Conservation (phyloP, 1,284 basidiomycete species). For the Sanghuangporus baumii region DNA sequence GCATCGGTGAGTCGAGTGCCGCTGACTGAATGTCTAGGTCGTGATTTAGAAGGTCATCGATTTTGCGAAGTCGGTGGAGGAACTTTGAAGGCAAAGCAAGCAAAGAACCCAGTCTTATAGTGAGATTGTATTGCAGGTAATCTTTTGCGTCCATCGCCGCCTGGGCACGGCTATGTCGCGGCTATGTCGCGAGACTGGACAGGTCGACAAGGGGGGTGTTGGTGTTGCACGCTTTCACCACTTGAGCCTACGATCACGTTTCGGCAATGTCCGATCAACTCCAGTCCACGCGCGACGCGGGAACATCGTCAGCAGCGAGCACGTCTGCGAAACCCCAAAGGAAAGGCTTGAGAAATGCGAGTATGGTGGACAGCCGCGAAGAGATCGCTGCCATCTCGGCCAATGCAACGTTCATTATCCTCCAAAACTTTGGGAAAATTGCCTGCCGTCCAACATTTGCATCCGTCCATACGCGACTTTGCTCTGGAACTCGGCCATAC, state of each 20-base stretch:
- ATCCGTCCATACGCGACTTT: conserved; percentile 11
- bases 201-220: background rate
- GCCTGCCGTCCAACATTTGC: conserved; percentile 7
- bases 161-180: background rate
- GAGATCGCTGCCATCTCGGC: conserved; percentile 7
- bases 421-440: conserved; percentile 7
- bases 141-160: conserved; percentile 12
- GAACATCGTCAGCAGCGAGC: background rate
- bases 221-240: background rate
- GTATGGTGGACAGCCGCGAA: conserved; percentile 7
- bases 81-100: conserved; percentile 20
- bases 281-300: background rate
- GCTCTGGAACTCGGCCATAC: conserved; percentile 13
- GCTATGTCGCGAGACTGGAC: background rate
- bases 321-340: background rate
- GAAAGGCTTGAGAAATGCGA: background rate
- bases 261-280: background rate
- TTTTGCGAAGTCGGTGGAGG: conserved; percentile 19
- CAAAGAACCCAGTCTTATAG: conserved; percentile 18
- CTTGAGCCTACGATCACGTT: background rate
- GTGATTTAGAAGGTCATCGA: conserved; percentile 18
- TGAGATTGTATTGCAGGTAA: conserved; percentile 15
- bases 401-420: conserved; percentile 14
- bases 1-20: background rate
- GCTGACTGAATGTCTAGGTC: conserved; percentile 13